phyloP scores from a whole-genome alignment of 2,329 filamentous ascomycete genomes.

The Myrmaecium sp. region DNA sequence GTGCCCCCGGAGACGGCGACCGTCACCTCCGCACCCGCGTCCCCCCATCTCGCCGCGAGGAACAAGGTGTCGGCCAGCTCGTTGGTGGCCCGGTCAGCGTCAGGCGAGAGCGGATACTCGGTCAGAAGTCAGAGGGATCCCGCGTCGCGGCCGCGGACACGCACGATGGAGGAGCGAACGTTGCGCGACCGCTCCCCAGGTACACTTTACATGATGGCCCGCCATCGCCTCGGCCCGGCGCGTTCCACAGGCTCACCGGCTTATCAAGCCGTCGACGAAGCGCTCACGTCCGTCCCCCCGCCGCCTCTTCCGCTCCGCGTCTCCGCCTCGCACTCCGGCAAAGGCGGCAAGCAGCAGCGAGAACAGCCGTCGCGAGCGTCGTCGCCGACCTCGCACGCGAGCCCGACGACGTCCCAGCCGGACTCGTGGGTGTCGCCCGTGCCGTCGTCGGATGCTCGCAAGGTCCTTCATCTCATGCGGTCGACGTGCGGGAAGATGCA shows the following conservation, averaged over 20 bases:
- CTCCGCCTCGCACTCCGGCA: constrained; percentile 12
- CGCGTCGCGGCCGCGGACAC: constrained; percentile 35
- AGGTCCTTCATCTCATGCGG: constrained; percentile 60
- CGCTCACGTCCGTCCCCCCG: constrained; percentile 21
- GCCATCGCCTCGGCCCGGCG: constrained; percentile 54
- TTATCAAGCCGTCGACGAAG: constrained; percentile 26
- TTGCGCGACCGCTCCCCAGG: constrained; percentile 24
- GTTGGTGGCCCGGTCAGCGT: constrained; percentile 15
- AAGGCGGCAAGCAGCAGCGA: constrained; percentile 9
- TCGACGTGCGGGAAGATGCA: constrained; percentile 63
- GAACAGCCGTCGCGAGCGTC: constrained; percentile 7
- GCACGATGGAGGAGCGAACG: constrained; percentile 31
- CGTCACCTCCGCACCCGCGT: constrained; percentile 16
- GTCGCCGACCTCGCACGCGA: constrained; percentile 14
- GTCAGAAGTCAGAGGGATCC: constrained; percentile 25
- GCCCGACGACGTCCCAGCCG: constrained; percentile 9
- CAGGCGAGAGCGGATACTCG: constrained; percentile 16
- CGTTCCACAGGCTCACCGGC: constrained; percentile 43
- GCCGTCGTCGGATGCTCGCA: constrained; percentile 51
- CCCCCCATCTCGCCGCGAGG: too few species aligned
- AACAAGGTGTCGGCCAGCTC: constrained; percentile 11
- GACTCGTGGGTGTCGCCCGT: constrained; percentile 21
- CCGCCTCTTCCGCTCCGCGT: constrained; percentile 12
- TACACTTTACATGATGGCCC: constrained; percentile 28
- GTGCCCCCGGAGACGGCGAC: too few species aligned